Evolutionary conservation across 2,329 filamentous ascomycete species (phyloP).

Genomic region (Nemania sp.): DNA sequence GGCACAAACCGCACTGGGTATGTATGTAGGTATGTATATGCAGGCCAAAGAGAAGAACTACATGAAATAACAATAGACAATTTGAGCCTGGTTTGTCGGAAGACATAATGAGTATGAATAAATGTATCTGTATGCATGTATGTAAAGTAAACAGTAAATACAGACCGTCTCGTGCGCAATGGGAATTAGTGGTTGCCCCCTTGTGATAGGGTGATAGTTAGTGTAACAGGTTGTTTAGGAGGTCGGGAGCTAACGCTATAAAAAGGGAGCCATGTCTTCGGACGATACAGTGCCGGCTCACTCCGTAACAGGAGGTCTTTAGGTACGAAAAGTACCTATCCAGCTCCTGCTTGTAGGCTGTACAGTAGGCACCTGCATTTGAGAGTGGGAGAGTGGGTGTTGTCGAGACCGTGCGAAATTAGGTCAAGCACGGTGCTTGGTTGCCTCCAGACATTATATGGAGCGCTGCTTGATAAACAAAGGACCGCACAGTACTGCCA

Average conservation of each 20-base stretch:
- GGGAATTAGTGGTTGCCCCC: not conserved
- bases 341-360: not conserved
- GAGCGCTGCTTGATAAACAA: not conserved
- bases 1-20: not conserved
- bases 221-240: constrained; percentile 14
- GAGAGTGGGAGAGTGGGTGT: not conserved
- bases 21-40: not conserved
- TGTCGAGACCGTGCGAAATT: not conserved
- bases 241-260: not conserved
- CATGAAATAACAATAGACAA: no score
- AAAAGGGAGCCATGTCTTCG: not conserved
- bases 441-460: not conserved
- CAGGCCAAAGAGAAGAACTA: not conserved
- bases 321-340: not conserved
- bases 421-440: not conserved
- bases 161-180: not conserved
- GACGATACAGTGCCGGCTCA: constrained; percentile 12
- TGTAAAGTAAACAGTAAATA: no score
- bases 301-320: constrained; percentile 4
- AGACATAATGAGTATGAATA: no score
- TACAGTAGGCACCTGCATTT: not conserved
- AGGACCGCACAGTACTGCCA: not conserved
- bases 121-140: no score
- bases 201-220: not conserved
- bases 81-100: no score